These are phyloP conservation scores for Fusarium redolens DNA, from an alignment of 2,329 filamentous ascomycete genomes.

Conservation along the genomic window DNA sequence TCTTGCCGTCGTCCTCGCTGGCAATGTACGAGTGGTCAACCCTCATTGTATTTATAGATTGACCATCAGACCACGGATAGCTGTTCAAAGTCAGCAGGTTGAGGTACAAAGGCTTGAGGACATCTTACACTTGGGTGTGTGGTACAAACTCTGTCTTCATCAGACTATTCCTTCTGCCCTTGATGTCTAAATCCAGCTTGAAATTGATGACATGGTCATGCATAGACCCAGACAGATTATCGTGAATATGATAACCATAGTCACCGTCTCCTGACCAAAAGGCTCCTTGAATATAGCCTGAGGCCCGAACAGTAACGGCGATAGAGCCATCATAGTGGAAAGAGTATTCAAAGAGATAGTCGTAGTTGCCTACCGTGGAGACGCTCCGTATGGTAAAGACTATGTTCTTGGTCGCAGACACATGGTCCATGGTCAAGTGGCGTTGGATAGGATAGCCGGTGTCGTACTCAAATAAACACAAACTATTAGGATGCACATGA, in stretches of 20 bases:
- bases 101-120: accelerated
- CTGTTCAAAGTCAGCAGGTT: not conserved
- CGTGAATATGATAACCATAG: constrained; percentile 63
- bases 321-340: constrained; percentile 65
- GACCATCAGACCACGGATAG: constrained; percentile 60
- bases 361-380: constrained; percentile 66
- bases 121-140: constrained; percentile 3
- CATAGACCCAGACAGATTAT: constrained; percentile 60
- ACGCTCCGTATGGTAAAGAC: constrained; percentile 60
- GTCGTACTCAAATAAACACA: constrained; percentile 68
- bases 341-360: constrained; percentile 62
- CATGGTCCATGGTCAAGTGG: constrained; percentile 56
- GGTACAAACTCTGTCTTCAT: constrained; percentile 49
- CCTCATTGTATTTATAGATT: constrained; percentile 63
- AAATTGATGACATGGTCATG: constrained; percentile 68
- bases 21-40: constrained; percentile 56
- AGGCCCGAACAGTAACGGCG: constrained; percentile 62
- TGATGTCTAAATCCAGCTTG: constrained; percentile 65
- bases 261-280: constrained; percentile 59
- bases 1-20: constrained; percentile 56
- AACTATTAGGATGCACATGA: constrained; percentile 58
- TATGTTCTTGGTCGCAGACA: constrained; percentile 60
- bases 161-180: constrained; percentile 59
- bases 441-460: constrained; percentile 62
- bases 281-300: constrained; percentile 65